Evolutionary conservation across 179 eudicot species (phyloP), one percentile per base, ranked within the genome.

Genomic region (Silene vulgaris): DNA sequence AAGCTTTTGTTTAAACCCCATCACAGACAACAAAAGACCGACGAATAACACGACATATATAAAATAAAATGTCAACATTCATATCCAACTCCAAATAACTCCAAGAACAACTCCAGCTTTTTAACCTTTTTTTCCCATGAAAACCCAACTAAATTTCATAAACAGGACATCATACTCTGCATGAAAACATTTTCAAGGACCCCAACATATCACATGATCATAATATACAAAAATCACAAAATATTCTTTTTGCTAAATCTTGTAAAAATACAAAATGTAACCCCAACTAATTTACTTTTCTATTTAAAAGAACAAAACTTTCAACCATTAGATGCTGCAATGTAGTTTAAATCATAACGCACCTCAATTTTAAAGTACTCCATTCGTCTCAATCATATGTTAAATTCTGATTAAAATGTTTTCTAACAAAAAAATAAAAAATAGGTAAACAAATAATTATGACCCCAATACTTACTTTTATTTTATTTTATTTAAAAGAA

Each of bases 1-100:
- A 80, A 63, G 19, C 30, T n/a, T 60, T 65, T 29, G 69, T 72
- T 16, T 73, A 60, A 62, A 69, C n/a, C 71, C 29, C 20, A 70
- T 61, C 52, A 4, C 26, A 48, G 19, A 59, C 75, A 70, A 74
- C 72, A 73, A 62, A 68, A 77, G 65, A 29, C 5, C 9, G 20
- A 62, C 59, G 20, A 73, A 61, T 52, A 59, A 60, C 56, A 65
- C 37, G 67, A 35, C 52, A 37, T 2, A n/a, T n/a, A n/a, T n/a
- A 71, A 70, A 71, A 60, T 59, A 21, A 40, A 14, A 23, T 35
- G 28, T 26, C 62, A 60, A 52, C 6, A 20, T 54, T 30, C 60
- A 69, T 56, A 2, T 14, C 29, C 20, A 59, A 52, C 17, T 52
- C 59, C 59, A 52, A 2, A 52, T 0, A 52, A 76, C 30, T 23